Evolutionary conservation across 106 monocot genomes (phyloP), one percentile per base, ranked within the genome.

Genomic region (Dioscorea zingiberensis): DNA sequence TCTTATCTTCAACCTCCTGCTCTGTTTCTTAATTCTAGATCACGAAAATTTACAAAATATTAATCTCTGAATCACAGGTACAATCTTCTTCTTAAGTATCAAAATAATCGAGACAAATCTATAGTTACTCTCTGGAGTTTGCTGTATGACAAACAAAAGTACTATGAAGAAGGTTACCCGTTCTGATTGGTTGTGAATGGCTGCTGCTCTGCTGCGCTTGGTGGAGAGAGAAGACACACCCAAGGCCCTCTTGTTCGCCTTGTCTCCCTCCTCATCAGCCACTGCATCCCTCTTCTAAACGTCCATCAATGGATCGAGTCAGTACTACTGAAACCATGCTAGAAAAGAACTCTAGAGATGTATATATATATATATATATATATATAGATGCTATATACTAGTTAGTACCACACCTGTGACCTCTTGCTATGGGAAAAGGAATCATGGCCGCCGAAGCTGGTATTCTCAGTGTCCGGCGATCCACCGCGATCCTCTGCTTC

Each of bases 151-250:
- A 38, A 38, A 38, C 1, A 38, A 0, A 38, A 6, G n/a, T 10
- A 38, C 0, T 38, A 38, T 30, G 2, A 38, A 38, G 38, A 38
- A 38, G 0, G 6, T 74, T 79, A 93, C 93, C 21, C 93, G 67
- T 72, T 93, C 93, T 7, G 88, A 93, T 53, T 93, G 87, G 74
- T 93, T 93, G 60, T 93, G 93, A 25, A 85, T 28, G 18, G 85
- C 85, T 3, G 93, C 70, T 1, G 75, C 76, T 66, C 88, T 85
- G 54, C 77, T 85, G 55, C 80, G 76, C 57, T 80, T 93, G 24
- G 78, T 71, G 28, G 75, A 80, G 60, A 68, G 30, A 18, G 80
- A 77, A 13, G 75, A 64, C 65, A 65, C 76, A 65, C 65, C 26
- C 7, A 73, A 56, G 11, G 54, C 47, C 7, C 48, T 59, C 6